Evolutionary conservation across 345 rosid species (phyloP).

Genomic region (Lepidium sativum): DNA sequence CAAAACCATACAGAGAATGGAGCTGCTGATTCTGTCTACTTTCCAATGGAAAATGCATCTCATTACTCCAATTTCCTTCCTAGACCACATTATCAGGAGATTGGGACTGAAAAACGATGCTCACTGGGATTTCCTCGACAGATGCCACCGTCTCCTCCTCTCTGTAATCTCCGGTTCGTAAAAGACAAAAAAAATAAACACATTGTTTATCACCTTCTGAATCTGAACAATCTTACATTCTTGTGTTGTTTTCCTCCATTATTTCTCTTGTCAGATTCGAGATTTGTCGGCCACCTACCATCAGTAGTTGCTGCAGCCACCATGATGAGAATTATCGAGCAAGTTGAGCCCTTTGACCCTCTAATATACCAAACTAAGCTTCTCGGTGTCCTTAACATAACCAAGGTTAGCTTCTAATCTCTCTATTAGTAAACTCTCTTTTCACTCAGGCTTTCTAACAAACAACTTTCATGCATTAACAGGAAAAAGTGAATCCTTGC

Average conservation of each 20-base stretch:
- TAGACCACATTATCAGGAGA: slow-evolving; percentile 68
- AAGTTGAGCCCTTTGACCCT: slow-evolving; percentile 44
- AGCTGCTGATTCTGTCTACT: slow-evolving; percentile 76
- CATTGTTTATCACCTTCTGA: background rate
- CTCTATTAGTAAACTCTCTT: background rate
- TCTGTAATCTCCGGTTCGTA: slow-evolving; percentile 56
- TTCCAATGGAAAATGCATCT: slow-evolving; percentile 93
- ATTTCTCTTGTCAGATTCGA: slow-evolving; percentile 42
- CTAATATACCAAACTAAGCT: slow-evolving; percentile 48
- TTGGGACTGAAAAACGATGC: slow-evolving; percentile 50
- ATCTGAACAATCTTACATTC: slow-evolving; percentile 10
- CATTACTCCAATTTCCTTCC: slow-evolving; percentile 68
- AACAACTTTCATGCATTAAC: slow-evolving; percentile 14
- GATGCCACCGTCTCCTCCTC: slow-evolving; percentile 58
- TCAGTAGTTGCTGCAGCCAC: slow-evolving; percentile 81
- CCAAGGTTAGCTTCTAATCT: slow-evolving; percentile 39
- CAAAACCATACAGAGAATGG: slow-evolving; percentile 89
- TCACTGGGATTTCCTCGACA: slow-evolving; percentile 63
- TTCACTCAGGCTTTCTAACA: background rate
- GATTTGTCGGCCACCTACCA: slow-evolving; percentile 60
- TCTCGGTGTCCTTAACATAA: slow-evolving; percentile 43
- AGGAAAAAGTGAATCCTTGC: slow-evolving; percentile 59
- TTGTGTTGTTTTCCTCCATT: slow-evolving; percentile 1
- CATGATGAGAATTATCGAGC: slow-evolving; percentile 63
- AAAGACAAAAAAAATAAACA: background rate